Base-by-base conservation (phyloP, 345 rosid genomes). In the Garcia nutans region DNA sequence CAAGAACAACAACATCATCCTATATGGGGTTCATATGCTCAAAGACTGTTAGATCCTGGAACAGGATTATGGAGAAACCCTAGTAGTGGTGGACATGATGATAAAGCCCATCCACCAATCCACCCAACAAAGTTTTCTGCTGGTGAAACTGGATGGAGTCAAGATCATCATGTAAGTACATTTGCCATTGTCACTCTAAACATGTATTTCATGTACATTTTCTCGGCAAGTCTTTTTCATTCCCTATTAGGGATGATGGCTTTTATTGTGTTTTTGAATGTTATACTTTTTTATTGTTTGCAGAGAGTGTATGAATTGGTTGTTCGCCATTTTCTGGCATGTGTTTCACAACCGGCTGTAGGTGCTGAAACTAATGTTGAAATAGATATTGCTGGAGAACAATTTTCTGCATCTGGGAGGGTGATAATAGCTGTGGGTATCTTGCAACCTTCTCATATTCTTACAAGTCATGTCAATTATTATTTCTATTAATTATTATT, bases 21-120 rank as follows among this genome's bases (percentile, higher is more conserved):
- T 83, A 81, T 74, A 55, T 95, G 99, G 99, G 99, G 99, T 78
- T 77, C 89, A 63, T 95, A 95, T 85, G 97, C 96, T 71, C 96
- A 88, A 77, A 83, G 89, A 61, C 81, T 95, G 79, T 76, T 93
- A 71, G 96, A 93, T 70, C 90, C 93, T 61, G 92, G 78, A 83
- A 79, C 86, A 69, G 90, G 91, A 31, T 92, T 95, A 31, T 95
- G 99, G 99, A 90, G 94, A 88, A 93, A 89, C 83, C 99, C 99
- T 70, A 78, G 94, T 76, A 88, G 80, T 80, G 99, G 98, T 79
- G 99, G 99, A 65, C 99, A 90, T 80, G 99, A 95, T 77, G 99
- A 95, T 85, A 93, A 95, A 84, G 99, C 99, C 57, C 99, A 95
- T 77, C 99, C 99, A 70, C 99, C 99, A 70, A 95, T 95, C 74